Evolutionary conservation across 1,284 basidiomycete genomes (phyloP).

Genomic region (Meira nashicola): DNA sequence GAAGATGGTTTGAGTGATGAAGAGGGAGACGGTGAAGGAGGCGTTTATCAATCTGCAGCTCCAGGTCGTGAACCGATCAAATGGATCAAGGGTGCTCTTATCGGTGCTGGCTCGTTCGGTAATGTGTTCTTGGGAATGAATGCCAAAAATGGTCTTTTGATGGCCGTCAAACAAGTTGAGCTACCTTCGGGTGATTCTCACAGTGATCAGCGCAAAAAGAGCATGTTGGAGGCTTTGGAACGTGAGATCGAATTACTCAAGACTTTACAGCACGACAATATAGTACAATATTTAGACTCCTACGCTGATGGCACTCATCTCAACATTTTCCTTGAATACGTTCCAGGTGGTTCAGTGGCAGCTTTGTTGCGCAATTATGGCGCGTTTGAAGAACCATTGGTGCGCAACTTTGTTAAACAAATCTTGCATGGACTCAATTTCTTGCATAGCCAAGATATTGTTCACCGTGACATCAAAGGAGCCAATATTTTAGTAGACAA

Average conservation of each 20-base stretch:
- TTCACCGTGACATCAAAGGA: constrained; percentile 97
- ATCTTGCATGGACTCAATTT: constrained; percentile 88
- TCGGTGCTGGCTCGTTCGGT: constrained; percentile 70
- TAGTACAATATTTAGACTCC: constrained; percentile 80
- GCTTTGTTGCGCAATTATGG: constrained; percentile 89
- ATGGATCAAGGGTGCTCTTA: constrained; percentile 98
- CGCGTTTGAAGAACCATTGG: constrained; percentile 89
- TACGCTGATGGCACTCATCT: constrained; percentile 59
- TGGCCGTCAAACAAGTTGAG: constrained; percentile 99
- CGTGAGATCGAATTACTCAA: constrained; percentile 93
- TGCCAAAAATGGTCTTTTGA: constrained; percentile 81
- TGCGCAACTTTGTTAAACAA: constrained; percentile 89
- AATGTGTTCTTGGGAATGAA: constrained; percentile 82
- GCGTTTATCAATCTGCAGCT: constrained; percentile 9
- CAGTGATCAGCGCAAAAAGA: constrained; percentile 88
- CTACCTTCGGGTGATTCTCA: constrained; percentile 77
- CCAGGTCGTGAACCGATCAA: constrained; percentile 64
- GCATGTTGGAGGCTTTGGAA: constrained; percentile 90
- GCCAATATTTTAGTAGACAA: constrained; percentile 98
- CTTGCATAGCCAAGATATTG: constrained; percentile 87
- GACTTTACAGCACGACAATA: constrained; percentile 90
- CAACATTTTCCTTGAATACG: constrained; percentile 79
- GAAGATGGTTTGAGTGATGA: constrained; percentile 37
- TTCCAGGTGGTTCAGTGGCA: constrained; percentile 91
- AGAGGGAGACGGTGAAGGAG: constrained; percentile 32